Percentiles rank a stretch among this genome's conserved stretches.
These are phyloP conservation scores for Cyberlindnera nakhonratchasimensis DNA, from an alignment of 805 yeast genomes.

Conservation along the genomic window DNA sequence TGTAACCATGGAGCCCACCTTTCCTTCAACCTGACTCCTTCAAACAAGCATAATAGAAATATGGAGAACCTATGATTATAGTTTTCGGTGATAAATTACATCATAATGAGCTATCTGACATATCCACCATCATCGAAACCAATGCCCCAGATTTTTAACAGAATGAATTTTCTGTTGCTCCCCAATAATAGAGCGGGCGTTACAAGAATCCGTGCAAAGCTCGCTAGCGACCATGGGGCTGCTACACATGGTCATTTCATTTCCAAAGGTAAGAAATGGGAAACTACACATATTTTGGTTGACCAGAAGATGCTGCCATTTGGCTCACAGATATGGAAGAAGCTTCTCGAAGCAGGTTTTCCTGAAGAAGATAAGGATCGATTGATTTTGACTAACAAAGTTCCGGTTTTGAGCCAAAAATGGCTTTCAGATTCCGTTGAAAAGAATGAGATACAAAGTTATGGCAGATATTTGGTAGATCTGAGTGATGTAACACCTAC, in stretches of 20 bases:
- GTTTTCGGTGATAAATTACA: no score
- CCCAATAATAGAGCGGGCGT: slow-evolving; percentile 23
- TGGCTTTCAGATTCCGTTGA: slow-evolving; percentile 26
- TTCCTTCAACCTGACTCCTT: no score
- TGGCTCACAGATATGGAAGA: slow-evolving; percentile 11
- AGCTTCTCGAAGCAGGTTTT: slow-evolving; percentile 5
- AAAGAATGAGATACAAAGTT: slow-evolving; percentile 3
- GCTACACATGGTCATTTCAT: slow-evolving; percentile 8
- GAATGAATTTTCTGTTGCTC: slow-evolving; percentile 18
- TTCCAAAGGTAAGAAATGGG: background rate
- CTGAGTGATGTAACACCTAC: background rate
- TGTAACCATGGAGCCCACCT: background rate
- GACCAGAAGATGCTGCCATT: slow-evolving; percentile 15
- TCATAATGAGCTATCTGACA: background rate
- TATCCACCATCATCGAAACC: slow-evolving; percentile 3
- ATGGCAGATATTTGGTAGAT: slow-evolving; percentile 12
- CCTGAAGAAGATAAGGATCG: background rate
- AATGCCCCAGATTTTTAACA: slow-evolving; percentile 19
- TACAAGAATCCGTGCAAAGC: slow-evolving; percentile 15
- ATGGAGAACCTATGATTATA: no score
- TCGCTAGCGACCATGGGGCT: slow-evolving; percentile 23
- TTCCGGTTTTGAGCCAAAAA: slow-evolving; percentile 16
- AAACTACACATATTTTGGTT: slow-evolving; percentile 22
- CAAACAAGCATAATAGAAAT: no score
- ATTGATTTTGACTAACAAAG: background rate